Conservation (phyloP, 1,139 yeast species). For the Debaryomycetaceae sp. region DNA sequence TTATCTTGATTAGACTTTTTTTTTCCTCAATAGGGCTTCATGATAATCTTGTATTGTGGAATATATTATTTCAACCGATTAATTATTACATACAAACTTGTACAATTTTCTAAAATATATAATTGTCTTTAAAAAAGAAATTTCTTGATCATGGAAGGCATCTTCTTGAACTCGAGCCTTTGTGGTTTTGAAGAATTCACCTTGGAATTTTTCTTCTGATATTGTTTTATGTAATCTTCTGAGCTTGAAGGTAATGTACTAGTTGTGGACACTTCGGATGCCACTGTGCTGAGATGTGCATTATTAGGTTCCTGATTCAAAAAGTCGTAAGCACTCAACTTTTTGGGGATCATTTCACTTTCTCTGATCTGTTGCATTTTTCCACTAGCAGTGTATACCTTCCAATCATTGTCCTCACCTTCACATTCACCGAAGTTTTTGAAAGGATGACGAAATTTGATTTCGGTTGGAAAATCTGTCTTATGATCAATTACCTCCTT, state of each 20-base stretch:
- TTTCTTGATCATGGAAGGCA: not conserved
- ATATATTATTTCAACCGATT: too few species aligned
- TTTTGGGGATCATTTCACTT: not conserved
- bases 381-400: not conserved
- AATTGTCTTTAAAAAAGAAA: too few species aligned
- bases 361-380: not conserved
- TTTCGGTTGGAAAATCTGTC: not conserved
- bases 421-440: not conserved
- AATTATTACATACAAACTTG: too few species aligned
- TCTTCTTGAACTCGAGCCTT: not conserved
- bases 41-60: too few species aligned
- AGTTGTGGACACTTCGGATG: not conserved
- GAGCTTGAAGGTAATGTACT: slow-evolving; percentile 1
- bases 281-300: not conserved
- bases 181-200: not conserved
- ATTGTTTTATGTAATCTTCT: slow-evolving; percentile 1
- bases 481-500: not conserved
- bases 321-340: not conserved
- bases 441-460: not conserved
- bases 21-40: too few species aligned
- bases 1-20: slow-evolving; percentile 9
- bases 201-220: not conserved
- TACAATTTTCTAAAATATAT: too few species aligned
- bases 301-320: not conserved
- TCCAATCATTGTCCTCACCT: not conserved